Evolutionary conservation across 805 yeast genomes (phyloP).

Genomic region (Starmerella apicola): DNA sequence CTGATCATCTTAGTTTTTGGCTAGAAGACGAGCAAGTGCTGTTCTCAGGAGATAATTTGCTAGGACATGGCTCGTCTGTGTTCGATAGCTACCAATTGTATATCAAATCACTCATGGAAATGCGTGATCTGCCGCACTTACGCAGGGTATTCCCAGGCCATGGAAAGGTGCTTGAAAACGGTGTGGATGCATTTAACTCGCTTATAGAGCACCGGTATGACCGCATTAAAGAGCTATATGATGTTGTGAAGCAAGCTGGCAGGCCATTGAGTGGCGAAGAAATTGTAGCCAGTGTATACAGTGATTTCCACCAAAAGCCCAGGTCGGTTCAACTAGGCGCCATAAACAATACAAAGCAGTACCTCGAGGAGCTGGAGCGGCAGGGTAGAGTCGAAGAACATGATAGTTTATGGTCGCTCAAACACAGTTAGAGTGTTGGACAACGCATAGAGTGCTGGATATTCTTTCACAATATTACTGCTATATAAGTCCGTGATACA

Average conservation of each 20-base stretch:
- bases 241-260: slow-evolving; percentile 10
- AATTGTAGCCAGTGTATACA: slow-evolving; percentile 23
- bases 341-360: slow-evolving; percentile 24
- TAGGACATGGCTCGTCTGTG: slow-evolving; percentile 30
- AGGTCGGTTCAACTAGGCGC: slow-evolving; percentile 25
- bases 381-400: not conserved
- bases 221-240: slow-evolving; percentile 26
- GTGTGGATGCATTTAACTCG: slow-evolving; percentile 23
- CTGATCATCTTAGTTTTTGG: slow-evolving; percentile 28
- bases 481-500: no score
- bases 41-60: slow-evolving; percentile 30
- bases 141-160: slow-evolving; percentile 29
- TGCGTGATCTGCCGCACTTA: slow-evolving; percentile 18
- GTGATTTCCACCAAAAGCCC: slow-evolving; percentile 17
- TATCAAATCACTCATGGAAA: slow-evolving; percentile 23
- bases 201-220: slow-evolving; percentile 28
- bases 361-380: slow-evolving; percentile 23
- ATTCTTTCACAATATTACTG: no score
- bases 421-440: no score
- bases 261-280: slow-evolving; percentile 12
- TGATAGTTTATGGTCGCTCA: no score
- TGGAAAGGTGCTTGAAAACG: slow-evolving; percentile 27
- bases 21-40: slow-evolving; percentile 27
- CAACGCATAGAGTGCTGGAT: no score
- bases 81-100: slow-evolving; percentile 26